These are phyloP conservation scores for Citeromyces hawaiiensis DNA, from an alignment of 1,139 yeast species.

Conservation along the genomic window DNA sequence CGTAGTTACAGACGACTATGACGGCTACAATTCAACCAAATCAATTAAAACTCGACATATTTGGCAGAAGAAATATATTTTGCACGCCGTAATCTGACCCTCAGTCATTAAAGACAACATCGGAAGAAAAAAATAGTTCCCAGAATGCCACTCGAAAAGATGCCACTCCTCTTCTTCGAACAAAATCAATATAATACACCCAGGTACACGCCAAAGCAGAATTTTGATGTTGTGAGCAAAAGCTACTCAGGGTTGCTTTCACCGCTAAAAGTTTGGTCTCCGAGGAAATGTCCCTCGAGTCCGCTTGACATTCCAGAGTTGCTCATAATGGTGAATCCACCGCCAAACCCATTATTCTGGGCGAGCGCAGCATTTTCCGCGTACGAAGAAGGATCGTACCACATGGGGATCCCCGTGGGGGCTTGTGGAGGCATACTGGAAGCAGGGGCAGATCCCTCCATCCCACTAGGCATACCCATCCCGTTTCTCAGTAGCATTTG, in stretches of 20 bases:
- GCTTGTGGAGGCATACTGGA: not conserved
- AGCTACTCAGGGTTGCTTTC: not conserved
- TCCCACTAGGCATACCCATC: slow-evolving; percentile 1
- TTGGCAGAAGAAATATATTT: no score
- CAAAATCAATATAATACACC: not conserved
- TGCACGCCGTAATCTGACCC: no score
- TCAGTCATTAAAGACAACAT: no score
- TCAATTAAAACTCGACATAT: no score
- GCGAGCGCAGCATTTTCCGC: not conserved
- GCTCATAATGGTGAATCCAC: not conserved
- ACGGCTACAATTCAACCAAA: no score
- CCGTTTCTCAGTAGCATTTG: not conserved
- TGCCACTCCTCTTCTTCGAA: not conserved
- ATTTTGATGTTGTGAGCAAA: not conserved
- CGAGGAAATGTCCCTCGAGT: not conserved
- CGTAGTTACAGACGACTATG: no score
- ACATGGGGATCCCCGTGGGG: not conserved
- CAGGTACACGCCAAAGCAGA: not conserved
- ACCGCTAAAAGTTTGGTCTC: not conserved
- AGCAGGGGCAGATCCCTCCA: not conserved
- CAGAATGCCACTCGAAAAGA: no score
- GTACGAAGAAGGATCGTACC: not conserved
- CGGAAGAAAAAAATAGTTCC: no score
- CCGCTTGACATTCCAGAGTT: not conserved
- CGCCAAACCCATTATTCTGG: not conserved